These are phyloP conservation scores for Stephania cephalantha DNA, from an alignment of 164 flowering plant genomes.

Conservation along the genomic window DNA sequence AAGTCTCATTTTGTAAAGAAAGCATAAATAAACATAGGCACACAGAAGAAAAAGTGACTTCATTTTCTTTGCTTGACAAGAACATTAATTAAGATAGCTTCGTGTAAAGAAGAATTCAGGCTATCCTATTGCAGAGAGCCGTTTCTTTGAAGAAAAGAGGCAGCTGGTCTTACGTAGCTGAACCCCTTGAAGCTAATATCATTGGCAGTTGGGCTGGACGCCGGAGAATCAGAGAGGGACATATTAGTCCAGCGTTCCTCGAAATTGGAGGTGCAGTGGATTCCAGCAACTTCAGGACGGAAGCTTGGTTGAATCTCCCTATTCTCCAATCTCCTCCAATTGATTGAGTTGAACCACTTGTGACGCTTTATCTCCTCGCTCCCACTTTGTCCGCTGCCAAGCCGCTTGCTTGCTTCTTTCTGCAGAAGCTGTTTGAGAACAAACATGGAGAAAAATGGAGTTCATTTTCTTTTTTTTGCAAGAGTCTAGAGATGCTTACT, in stretches of 20 bases:
- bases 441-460: neutral
- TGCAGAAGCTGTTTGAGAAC: slow-evolving; percentile 49
- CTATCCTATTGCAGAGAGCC: neutral
- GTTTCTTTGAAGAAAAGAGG: slow-evolving; percentile 31
- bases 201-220: slow-evolving; percentile 48
- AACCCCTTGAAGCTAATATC: slow-evolving; percentile 59
- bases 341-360: slow-evolving; percentile 82
- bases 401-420: slow-evolving; percentile 68
- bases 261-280: slow-evolving; percentile 73
- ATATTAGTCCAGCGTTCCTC: slow-evolving; percentile 78
- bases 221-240: slow-evolving; percentile 72
- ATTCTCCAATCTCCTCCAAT: slow-evolving; percentile 81
- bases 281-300: slow-evolving; percentile 70
- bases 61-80: too few species aligned
- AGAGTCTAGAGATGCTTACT: neutral
- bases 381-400: slow-evolving; percentile 68
- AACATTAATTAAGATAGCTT: too few species aligned
- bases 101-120: too few species aligned
- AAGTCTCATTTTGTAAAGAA: too few species aligned
- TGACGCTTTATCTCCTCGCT: slow-evolving; percentile 70
- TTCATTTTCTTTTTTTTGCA: neutral
- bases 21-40: too few species aligned
- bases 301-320: slow-evolving; percentile 70
- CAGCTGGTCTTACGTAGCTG: slow-evolving; percentile 58
- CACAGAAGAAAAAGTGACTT: too few species aligned